Evolutionary conservation across 192 early-diverging fungal genomes (phyloP), one percentile per base, ranked within the genome.

Genomic region (Backusella morwellensis): DNA sequence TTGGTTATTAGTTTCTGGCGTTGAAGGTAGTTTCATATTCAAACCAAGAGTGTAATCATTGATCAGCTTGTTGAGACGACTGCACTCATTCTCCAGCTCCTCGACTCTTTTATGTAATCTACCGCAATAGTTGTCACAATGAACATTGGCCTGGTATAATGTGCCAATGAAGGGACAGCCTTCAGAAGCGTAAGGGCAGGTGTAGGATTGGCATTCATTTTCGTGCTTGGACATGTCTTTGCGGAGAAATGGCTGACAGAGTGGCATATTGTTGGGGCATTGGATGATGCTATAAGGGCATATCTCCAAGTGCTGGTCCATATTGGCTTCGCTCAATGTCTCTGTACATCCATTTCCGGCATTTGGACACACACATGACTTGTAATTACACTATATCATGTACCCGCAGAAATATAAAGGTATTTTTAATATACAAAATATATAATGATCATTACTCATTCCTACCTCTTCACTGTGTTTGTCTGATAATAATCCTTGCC

Each of bases 161-260:
- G 78, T 83, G 5, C 75, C 82, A 8, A 80, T 19, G 47, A 80
- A 83, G 3, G 73, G 19, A 59, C 82, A 83, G 3, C 82, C 82
- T 73, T 78, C 76, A 26, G 32, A 40, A 6, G 54, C 67, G 56
- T 75, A 83, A 11, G 69, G 44, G 52, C 82, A 83, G 12, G 32
- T 38, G 66, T 75, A 83, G 29, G 79, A 83, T 69, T 66, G 67
- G 66, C 82, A 83, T 41, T 59, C 34, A 29, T 36, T 63, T 21
- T 80, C 79, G 54, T 83, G 82, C 4, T 54, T 42, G 4, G 73
- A 47, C 35, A 38, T 56, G 21, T 77, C 69, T 52, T 77, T 75
- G 1, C 79, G 71, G 9, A 80, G 52, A 35, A 83, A 83, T 34
- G 74, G 69, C 17, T 38, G 63, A 47, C 82, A 83, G 14, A 23